These are phyloP conservation scores for Tolypocladium tropicale DNA, from an alignment of 2,329 filamentous ascomycete genomes.

Conservation along the genomic window DNA sequence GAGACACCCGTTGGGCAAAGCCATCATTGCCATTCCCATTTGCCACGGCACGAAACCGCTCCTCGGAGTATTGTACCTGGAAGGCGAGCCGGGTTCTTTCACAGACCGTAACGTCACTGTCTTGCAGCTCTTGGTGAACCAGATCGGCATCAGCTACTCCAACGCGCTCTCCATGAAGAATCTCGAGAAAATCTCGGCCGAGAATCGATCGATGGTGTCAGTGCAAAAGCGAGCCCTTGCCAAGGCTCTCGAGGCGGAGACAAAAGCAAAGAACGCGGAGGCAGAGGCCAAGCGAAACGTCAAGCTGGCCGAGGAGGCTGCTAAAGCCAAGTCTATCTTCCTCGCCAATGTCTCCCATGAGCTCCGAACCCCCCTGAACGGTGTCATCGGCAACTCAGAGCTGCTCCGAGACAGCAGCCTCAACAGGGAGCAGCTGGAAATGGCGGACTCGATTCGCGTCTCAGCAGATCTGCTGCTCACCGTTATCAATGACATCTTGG, in stretches of 20 bases:
- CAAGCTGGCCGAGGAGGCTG: slow-evolving; percentile 72
- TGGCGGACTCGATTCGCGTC: slow-evolving; percentile 77
- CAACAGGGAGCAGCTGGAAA: slow-evolving; percentile 69
- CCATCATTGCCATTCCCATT: slow-evolving; percentile 73
- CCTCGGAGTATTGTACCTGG: slow-evolving; percentile 65
- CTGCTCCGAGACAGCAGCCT: slow-evolving; percentile 67
- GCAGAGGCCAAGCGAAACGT: slow-evolving; percentile 69
- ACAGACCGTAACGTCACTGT: slow-evolving; percentile 63
- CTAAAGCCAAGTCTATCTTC: slow-evolving; percentile 75
- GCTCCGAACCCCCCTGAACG: slow-evolving; percentile 72
- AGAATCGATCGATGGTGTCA: slow-evolving; percentile 68
- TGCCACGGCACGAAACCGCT: slow-evolving; percentile 60
- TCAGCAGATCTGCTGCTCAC: slow-evolving; percentile 81
- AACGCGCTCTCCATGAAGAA: slow-evolving; percentile 59
- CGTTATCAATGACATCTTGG: slow-evolving; percentile 92
- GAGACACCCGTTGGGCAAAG: slow-evolving; percentile 58
- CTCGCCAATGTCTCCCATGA: slow-evolving; percentile 74
- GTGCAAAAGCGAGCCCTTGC: slow-evolving; percentile 65
- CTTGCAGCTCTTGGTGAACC: slow-evolving; percentile 63
- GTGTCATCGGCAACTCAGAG: slow-evolving; percentile 82
- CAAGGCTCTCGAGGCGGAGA: slow-evolving; percentile 62
- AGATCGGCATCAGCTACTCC: slow-evolving; percentile 64
- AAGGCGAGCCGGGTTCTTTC: slow-evolving; percentile 65
- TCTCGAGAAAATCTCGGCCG: slow-evolving; percentile 66
- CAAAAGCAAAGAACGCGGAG: slow-evolving; percentile 67